These are phyloP conservation scores for Castanea sativa DNA, from an alignment of 306 rosid species.

Conservation along the genomic window DNA sequence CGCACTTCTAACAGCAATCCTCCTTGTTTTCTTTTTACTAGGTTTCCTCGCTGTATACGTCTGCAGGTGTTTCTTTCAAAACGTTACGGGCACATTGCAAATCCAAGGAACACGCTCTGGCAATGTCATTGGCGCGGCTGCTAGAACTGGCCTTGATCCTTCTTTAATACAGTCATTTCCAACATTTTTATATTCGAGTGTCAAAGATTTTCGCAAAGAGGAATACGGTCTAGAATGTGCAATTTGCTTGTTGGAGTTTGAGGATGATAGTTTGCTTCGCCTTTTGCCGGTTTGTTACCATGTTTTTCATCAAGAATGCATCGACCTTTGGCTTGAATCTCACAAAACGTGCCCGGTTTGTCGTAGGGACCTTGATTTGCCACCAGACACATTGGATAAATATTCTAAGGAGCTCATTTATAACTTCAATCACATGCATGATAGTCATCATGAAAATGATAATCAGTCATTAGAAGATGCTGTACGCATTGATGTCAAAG, in stretches of 20 bases:
- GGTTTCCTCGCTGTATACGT: slow-evolving; percentile 50
- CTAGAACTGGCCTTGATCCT: slow-evolving; percentile 46
- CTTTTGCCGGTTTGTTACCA: slow-evolving; percentile 58
- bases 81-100: slow-evolving; percentile 23
- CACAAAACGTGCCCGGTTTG: slow-evolving; percentile 85
- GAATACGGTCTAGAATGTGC: slow-evolving; percentile 52
- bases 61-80: slow-evolving; percentile 42
- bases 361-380: slow-evolving; percentile 49
- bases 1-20: slow-evolving; percentile 37
- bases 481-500: slow-evolving; percentile 37
- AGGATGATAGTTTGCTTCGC: slow-evolving; percentile 53
- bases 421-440: neutral
- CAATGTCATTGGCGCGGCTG: slow-evolving; percentile 15
- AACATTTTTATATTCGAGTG: slow-evolving; percentile 44
- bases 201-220: slow-evolving; percentile 49
- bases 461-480: slow-evolving; percentile 1
- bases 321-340: slow-evolving; percentile 67
- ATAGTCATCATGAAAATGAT: neutral
- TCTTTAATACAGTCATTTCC: slow-evolving; percentile 52
- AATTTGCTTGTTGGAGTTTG: slow-evolving; percentile 65
- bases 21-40: slow-evolving; percentile 45
- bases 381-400: neutral
- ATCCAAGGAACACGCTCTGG: slow-evolving; percentile 33
- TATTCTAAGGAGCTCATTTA: neutral
- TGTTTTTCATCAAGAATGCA: slow-evolving; percentile 78